Conservation (phyloP, 2,329 filamentous ascomycete genomes). For the Fusarium sp. region DNA sequence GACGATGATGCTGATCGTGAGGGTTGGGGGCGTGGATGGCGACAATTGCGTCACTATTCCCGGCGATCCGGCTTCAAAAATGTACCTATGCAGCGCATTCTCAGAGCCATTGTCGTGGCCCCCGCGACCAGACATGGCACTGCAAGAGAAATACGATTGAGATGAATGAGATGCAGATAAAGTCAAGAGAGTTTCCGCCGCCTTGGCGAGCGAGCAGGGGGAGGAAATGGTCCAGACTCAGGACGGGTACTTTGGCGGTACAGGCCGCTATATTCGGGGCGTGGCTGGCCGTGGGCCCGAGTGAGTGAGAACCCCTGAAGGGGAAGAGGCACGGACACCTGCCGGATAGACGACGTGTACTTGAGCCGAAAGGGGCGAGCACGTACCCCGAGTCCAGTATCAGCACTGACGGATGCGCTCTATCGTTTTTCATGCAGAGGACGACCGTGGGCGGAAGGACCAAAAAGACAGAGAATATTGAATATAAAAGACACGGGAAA, state of each 20-base stretch:
- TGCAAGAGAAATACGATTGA: neutral
- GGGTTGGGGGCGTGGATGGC: constrained; percentile 26
- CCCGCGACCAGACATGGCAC: neutral
- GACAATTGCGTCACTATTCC: constrained; percentile 38
- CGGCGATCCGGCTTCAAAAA: constrained; percentile 11
- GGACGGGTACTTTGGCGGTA: constrained; percentile 32
- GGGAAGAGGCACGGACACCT: constrained; percentile 32
- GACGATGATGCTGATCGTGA: constrained; percentile 41
- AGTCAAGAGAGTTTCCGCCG: constrained; percentile 31
- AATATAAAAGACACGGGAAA: constrained; percentile 9
- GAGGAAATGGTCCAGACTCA: constrained; percentile 12
- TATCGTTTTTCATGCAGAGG: neutral
- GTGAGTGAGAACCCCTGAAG: constrained; percentile 34
- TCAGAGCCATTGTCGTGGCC: neutral
- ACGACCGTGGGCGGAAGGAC: neutral
- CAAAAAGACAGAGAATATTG: neutral
- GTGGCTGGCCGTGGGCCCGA: constrained; percentile 32
- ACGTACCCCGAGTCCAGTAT: constrained; percentile 7
- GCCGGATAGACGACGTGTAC: constrained; percentile 11
- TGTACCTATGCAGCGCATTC: neutral
- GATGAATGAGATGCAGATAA: constrained; percentile 6
- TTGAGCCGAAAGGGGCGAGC: constrained; percentile 7
- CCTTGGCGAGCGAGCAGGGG: constrained; percentile 17
- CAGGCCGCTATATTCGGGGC: constrained; percentile 23
- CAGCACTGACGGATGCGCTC: neutral